Evolutionary conservation across 345 rosid species (phyloP).

Genomic region (Orychophragmus violaceus): DNA sequence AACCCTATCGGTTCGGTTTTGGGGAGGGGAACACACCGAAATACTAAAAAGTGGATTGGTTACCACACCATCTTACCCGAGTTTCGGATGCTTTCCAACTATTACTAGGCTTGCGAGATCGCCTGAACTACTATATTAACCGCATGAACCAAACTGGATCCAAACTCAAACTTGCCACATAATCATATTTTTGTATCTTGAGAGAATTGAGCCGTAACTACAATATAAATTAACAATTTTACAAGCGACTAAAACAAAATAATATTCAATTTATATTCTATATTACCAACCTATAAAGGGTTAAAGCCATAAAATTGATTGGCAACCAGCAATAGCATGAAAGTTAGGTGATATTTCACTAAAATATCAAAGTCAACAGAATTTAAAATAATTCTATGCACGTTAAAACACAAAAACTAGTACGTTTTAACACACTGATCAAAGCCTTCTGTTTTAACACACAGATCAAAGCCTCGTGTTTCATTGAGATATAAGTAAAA

Average conservation of each 20-base stretch:
- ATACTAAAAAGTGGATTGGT: no score
- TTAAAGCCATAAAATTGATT: constrained; percentile 7
- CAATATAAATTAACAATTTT: background rate
- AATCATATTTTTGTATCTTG: no score
- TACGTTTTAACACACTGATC: background rate
- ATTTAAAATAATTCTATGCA: background rate
- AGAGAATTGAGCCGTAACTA: no score
- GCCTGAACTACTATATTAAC: no score
- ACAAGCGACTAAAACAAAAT: background rate
- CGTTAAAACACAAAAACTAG: background rate
- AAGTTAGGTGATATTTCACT: constrained; percentile 7
- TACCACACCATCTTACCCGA: no score
- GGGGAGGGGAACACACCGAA: no score
- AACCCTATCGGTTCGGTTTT: no score
- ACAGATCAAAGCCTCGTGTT: constrained; percentile 8
- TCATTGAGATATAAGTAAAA: constrained; percentile 1
- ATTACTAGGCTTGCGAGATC: no score
- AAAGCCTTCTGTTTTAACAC: background rate
- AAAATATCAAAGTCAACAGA: background rate
- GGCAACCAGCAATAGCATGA: constrained; percentile 17
- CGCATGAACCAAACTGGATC: no score
- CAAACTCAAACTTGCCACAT: no score
- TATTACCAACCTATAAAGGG: constrained; percentile 1
- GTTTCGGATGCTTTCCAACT: no score
- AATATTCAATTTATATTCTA: background rate